Conservation (phyloP, 495 filamentous ascomycete species). For the Hypoxylon lenormandii region DNA sequence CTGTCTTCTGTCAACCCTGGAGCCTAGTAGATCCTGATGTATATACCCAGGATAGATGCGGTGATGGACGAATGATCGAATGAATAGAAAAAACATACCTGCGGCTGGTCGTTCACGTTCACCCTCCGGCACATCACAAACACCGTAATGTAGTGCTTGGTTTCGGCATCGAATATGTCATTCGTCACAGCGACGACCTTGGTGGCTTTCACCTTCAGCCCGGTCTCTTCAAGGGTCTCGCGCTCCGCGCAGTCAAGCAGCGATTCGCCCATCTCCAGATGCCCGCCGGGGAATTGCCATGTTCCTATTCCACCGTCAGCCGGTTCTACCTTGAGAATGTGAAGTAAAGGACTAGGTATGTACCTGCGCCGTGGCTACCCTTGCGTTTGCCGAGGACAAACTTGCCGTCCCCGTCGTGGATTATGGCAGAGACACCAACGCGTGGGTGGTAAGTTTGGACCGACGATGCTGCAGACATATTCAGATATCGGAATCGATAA, state of each 20-base stretch:
- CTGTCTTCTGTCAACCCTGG: constrained; percentile 50
- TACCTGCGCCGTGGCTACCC: constrained; percentile 57
- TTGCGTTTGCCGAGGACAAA: constrained; percentile 59
- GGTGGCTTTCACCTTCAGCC: constrained; percentile 62
- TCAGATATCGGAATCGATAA: not conserved
- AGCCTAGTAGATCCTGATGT: not conserved
- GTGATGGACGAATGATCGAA: constrained; percentile 1
- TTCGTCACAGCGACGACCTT: constrained; percentile 69
- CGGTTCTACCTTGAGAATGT: not conserved
- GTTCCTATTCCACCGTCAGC: constrained; percentile 56
- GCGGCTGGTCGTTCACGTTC: constrained; percentile 59
- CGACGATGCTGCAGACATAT: not conserved
- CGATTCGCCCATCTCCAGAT: constrained; percentile 73
- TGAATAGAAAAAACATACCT: constrained; percentile 56
- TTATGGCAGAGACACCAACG: constrained; percentile 58
- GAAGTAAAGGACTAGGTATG: constrained; percentile 24
- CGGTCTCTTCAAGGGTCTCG: constrained; percentile 77
- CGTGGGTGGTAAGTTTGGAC: constrained; percentile 30
- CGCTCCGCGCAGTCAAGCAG: constrained; percentile 69
- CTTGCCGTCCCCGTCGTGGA: constrained; percentile 51
- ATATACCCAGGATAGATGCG: not conserved
- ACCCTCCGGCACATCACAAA: constrained; percentile 64
- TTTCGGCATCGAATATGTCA: constrained; percentile 63
- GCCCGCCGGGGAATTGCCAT: constrained; percentile 74
- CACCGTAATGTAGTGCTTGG: constrained; percentile 75